phyloP scores from a whole-genome alignment of 257 asterid genomes.

The Paulownia fortunei region DNA sequence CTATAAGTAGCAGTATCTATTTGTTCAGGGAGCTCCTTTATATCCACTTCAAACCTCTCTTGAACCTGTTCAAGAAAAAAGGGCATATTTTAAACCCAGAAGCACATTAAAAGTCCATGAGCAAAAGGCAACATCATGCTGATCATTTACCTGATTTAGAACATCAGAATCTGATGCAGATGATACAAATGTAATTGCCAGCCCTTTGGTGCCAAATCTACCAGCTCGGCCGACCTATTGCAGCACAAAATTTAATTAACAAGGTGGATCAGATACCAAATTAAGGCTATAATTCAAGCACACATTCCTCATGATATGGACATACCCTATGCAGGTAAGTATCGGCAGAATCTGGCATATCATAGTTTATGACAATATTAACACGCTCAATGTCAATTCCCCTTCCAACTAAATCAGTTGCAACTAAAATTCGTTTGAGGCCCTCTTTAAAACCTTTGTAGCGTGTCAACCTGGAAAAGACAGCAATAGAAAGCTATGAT shows the following conservation, averaged over 20 bases:
- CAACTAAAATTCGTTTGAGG: slow-evolving; percentile 77
- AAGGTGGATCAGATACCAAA: neutral
- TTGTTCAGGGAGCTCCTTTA: slow-evolving; percentile 86
- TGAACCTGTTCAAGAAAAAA: slow-evolving; percentile 56
- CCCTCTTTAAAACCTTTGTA: slow-evolving; percentile 89
- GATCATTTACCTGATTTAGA: slow-evolving; percentile 62
- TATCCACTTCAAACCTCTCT: slow-evolving; percentile 85
- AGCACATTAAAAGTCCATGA: neutral
- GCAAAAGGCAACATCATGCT: neutral
- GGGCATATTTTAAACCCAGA: neutral
- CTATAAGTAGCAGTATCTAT: slow-evolving; percentile 81
- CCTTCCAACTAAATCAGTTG: slow-evolving; percentile 85
- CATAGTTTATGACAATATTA: slow-evolving; percentile 79
- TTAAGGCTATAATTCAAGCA: neutral
- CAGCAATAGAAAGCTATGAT: slow-evolving; percentile 15
- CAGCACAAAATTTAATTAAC: slow-evolving; percentile 5
- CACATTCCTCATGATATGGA: neutral
- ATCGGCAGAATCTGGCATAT: slow-evolving; percentile 92
- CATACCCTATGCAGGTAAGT: slow-evolving; percentile 80
- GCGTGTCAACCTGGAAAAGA: slow-evolving; percentile 61
- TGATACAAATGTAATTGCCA: slow-evolving; percentile 83
- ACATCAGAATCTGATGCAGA: slow-evolving; percentile 83
- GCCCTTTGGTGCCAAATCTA: slow-evolving; percentile 89
- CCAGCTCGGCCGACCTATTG: slow-evolving; percentile 85
- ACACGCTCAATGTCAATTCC: slow-evolving; percentile 90